Evolutionary conservation across 371 early-diverging fungal genomes (phyloP), one percentile per base, ranked within the genome.

Genomic region (Mucor plumbeus): DNA sequence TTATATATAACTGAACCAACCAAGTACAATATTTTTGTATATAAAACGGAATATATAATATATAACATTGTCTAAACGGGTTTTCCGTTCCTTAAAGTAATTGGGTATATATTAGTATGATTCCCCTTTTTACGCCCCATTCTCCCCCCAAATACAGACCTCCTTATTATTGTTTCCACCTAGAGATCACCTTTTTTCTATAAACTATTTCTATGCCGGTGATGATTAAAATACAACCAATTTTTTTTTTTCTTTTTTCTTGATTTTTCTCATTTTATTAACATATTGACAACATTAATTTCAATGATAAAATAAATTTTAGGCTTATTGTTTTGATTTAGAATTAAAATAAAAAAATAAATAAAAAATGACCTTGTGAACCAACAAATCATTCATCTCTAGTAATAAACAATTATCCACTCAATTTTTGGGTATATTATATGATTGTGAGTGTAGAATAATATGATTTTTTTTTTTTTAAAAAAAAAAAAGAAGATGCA

Each of bases 161-260:
- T 26, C 50, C 50, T 50, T 50, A 50, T 66, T 59, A 60, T 50
- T 66, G 50, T 65, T 65, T 59, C 53, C 60, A 43, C 59, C 17
- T 65, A 39, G 34, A 44, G 48, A 43, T 31, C 19, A 31, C 31
- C n/a, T 39, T 5, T 17, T 19, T 31, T 60, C 41, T 60, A 60
- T 59, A 59, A 38, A 38, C 38, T 38, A 11, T 11, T 39, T 19
- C 38, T 19, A 59, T 59, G 67, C 68, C 68, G 21, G 69, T 50
- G 44, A 33, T 47, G 63, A 63, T 68, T 68, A 21, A 68, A 68
- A 68, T 59, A 63, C 63, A 47, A 68, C 69, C 47, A 68, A 15
- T 26, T 8, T 38, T 14, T 38, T 8, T 38, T n/a, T 50, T 8
- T 21, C 9, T 38, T 8, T 38, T n/a, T 21, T 7, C 10, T 4